phyloP scores from a whole-genome alignment of 345 rosid genomes.

The Euphorbia lathyris region DNA sequence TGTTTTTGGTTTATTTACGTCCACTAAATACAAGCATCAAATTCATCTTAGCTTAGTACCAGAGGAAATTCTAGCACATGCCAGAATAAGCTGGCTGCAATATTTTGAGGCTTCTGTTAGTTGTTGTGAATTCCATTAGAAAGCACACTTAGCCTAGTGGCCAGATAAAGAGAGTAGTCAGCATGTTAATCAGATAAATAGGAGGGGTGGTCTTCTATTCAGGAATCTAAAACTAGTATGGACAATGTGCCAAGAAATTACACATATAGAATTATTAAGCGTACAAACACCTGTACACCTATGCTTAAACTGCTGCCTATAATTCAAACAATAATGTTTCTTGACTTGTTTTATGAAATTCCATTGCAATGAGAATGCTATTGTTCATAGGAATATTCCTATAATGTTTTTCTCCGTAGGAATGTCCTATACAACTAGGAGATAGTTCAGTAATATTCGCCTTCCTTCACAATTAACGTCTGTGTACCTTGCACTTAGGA shows the following conservation, averaged over 20 bases:
- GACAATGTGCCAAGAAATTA: neutral
- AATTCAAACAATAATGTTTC: neutral
- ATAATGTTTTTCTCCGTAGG: neutral
- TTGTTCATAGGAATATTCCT: neutral
- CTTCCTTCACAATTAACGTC: neutral
- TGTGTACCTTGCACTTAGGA: conserved; percentile 42
- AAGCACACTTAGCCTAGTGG: neutral
- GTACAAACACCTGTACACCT: neutral
- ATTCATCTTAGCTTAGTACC: neutral
- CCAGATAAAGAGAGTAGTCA: neutral
- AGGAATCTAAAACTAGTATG: neutral
- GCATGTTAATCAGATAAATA: neutral
- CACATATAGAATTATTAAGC: neutral
- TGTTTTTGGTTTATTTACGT: too few relatives aligned
- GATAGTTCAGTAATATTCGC: neutral
- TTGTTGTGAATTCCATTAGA: neutral
- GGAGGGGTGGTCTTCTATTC: too few relatives aligned
- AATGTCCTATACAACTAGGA: neutral
- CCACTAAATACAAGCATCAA: too few relatives aligned
- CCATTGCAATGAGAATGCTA: neutral
- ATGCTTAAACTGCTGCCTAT: neutral
- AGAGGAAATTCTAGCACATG: neutral
- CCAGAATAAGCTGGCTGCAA: neutral
- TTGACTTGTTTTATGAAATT: neutral
- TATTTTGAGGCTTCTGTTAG: neutral